Evolutionary conservation across 2,329 filamentous ascomycete species (phyloP).

Genomic region (Elsinoe australis): DNA sequence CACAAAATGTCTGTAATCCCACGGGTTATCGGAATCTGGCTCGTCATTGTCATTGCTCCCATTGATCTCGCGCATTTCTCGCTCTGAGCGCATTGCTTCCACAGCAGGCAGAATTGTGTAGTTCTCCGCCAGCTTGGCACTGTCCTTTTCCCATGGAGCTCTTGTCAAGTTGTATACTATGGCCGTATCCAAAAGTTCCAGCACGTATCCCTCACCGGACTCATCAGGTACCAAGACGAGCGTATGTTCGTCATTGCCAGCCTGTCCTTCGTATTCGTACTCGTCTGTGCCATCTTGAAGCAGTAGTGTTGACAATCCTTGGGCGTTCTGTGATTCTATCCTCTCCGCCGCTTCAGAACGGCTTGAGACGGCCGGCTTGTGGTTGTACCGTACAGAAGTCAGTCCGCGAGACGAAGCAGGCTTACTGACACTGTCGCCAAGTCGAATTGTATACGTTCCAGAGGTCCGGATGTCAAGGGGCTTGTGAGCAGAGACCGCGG

Average conservation of each 20-base stretch:
- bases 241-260: conserved; percentile 52
- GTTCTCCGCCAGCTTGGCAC: conserved; percentile 55
- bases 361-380: conserved; percentile 36
- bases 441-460: conserved; percentile 17
- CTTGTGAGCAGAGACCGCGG: not conserved
- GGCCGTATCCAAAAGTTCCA: conserved; percentile 73
- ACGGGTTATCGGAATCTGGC: conserved; percentile 40
- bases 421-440: conserved; percentile 12
- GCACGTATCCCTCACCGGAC: conserved; percentile 63
- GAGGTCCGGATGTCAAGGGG: conserved; percentile 16
- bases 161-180: conserved; percentile 80
- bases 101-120: conserved; percentile 48
- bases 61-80: conserved; percentile 23
- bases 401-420: not conserved
- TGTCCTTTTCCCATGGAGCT: conserved; percentile 57
- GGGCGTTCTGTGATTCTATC: conserved; percentile 22
- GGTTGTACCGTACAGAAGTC: conserved; percentile 35
- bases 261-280: conserved; percentile 36
- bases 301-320: conserved; percentile 18
- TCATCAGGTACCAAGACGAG: conserved; percentile 79
- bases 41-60: conserved; percentile 31
- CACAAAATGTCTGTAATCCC: conserved; percentile 44
- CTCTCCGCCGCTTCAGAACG: conserved; percentile 26
- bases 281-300: conserved; percentile 28
- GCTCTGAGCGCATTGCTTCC: conserved; percentile 19